Evolutionary conservation across 2,329 filamentous ascomycete genomes (phyloP).

Genomic region (Aspergillus arachidicola): DNA sequence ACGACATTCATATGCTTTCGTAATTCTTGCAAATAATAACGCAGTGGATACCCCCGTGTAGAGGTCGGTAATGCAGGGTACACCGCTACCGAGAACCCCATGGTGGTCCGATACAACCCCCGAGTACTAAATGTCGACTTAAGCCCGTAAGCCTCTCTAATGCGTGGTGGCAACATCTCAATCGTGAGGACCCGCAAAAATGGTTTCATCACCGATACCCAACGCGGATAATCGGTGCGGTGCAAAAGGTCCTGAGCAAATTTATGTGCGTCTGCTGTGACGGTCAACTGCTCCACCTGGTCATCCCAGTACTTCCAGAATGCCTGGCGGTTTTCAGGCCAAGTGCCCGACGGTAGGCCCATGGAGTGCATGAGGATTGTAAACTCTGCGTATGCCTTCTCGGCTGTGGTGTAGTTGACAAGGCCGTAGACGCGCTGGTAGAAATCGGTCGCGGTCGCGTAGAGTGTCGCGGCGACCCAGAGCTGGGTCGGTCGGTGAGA

Average conservation of each 20-base stretch:
- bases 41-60: constrained; percentile 33
- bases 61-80: constrained; percentile 37
- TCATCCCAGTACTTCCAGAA: constrained; percentile 44
- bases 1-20: constrained; percentile 29
- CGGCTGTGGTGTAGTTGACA: constrained; percentile 34
- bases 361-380: constrained; percentile 30
- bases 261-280: constrained; percentile 31
- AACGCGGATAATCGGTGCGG: constrained; percentile 30
- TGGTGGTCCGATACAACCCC: constrained; percentile 32
- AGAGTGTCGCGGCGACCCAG: constrained; percentile 40
- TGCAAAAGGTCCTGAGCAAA: constrained; percentile 33
- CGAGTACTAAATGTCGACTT: constrained; percentile 30
- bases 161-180: constrained; percentile 37
- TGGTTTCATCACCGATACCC: constrained; percentile 34
- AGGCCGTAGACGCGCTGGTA: constrained; percentile 41
- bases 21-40: constrained; percentile 35
- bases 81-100: constrained; percentile 35
- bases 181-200: constrained; percentile 34
- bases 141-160: constrained; percentile 39
- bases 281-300: constrained; percentile 30
- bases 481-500: constrained; percentile 28
- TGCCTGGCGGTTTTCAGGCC: constrained; percentile 33
- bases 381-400: constrained; percentile 36
- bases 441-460: constrained; percentile 39
- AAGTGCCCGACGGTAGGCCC: constrained; percentile 29